Conservation (phyloP, 352 stramenopile species). For the Globisporangium okanoganense region DNA sequence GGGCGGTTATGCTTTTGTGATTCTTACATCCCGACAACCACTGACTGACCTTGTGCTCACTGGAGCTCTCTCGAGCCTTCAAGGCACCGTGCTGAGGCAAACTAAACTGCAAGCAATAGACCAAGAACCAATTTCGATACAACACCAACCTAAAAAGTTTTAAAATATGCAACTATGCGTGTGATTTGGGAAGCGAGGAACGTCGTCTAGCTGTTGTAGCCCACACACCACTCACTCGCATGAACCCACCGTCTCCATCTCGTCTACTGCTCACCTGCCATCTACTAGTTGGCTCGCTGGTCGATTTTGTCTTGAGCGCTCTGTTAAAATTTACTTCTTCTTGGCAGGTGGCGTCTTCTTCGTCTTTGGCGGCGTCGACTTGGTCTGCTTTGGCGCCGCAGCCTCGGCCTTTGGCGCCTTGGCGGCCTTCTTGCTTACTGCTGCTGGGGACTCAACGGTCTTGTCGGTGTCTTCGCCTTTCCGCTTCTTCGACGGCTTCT, state of each 20-base stretch:
- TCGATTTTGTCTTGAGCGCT: not conserved
- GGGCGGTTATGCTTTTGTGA: slow-evolving; percentile 2
- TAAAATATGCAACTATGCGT: not conserved
- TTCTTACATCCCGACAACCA: not conserved
- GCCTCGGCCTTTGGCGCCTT: not conserved
- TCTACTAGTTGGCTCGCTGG: not conserved
- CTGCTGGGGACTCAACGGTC: not conserved
- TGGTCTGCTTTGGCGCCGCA: not conserved
- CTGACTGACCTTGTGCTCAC: too few species aligned
- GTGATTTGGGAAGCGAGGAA: not conserved
- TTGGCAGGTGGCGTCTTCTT: not conserved
- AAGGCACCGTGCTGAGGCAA: not conserved
- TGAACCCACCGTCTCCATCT: not conserved
- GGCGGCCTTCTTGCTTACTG: not conserved
- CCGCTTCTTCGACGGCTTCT: not conserved
- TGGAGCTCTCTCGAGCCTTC: not conserved
- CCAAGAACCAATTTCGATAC: too few species aligned
- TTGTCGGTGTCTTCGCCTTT: not conserved
- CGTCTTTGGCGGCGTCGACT: not conserved
- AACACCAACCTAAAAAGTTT: not conserved
- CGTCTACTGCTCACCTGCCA: not conserved
- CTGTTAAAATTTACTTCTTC: not conserved
- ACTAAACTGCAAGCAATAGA: too few species aligned
- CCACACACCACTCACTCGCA: not conserved
- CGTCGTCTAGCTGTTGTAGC: not conserved